phyloP scores from a whole-genome alignment of 164 flowering plant genomes.

The Vitis rupestris region DNA sequence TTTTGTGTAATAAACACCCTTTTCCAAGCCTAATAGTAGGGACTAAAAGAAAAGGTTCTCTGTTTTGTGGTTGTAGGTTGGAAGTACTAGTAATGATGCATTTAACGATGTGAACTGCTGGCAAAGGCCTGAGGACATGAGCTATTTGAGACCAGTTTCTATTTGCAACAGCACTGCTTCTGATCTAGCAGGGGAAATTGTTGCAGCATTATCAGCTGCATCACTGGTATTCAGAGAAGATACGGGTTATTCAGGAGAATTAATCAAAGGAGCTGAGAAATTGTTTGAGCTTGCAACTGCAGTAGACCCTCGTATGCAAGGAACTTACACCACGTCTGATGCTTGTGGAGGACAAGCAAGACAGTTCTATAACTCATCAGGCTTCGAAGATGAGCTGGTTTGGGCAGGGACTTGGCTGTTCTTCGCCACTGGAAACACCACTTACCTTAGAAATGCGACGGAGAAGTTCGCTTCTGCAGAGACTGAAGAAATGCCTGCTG shows the following conservation, averaged over 20 bases:
- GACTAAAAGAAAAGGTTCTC: neutral
- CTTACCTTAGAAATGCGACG: constrained; percentile 43
- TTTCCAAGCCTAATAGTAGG: neutral
- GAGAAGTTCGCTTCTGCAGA: constrained; percentile 25
- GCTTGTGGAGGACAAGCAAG: constrained; percentile 52
- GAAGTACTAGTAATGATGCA: constrained; percentile 26
- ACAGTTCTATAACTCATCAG: constrained; percentile 51
- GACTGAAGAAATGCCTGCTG: constrained; percentile 18
- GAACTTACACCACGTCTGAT: constrained; percentile 35
- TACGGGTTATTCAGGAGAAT: constrained; percentile 28
- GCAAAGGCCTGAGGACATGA: constrained; percentile 78
- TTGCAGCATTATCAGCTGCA: constrained; percentile 69
- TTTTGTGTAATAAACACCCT: neutral
- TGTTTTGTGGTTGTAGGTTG: constrained; percentile 36
- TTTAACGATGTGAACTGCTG: constrained; percentile 52
- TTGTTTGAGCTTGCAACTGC: constrained; percentile 31
- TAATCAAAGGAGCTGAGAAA: constrained; percentile 40
- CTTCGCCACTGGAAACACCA: constrained; percentile 57
- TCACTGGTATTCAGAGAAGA: constrained; percentile 60
- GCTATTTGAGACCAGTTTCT: constrained; percentile 43
- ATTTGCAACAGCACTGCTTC: constrained; percentile 34
- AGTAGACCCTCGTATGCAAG: constrained; percentile 17
- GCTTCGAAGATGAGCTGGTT: constrained; percentile 51
- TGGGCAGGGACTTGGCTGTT: constrained; percentile 72
- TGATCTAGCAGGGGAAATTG: constrained; percentile 69